A percentile compares a stretch with the other conserved stretches of the same genome.
phyloP scores from a whole-genome alignment of 441 rosid species.

The Erysimum cheiri region DNA sequence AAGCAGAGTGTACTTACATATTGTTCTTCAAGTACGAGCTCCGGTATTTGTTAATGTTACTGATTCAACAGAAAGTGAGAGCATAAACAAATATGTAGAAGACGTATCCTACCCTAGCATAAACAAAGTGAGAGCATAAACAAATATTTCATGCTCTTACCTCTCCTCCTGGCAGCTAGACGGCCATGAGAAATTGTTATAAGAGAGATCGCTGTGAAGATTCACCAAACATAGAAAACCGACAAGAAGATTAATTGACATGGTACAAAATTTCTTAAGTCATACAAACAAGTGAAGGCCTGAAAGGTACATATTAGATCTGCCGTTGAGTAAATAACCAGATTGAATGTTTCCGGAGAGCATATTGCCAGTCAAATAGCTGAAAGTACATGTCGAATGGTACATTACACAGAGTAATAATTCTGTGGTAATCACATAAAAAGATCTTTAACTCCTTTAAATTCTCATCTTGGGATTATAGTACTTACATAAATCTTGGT shows the following conservation, averaged over 20 bases:
- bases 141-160: slow-evolving; percentile 38
- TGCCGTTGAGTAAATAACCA: too few relatives aligned
- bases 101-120: not conserved
- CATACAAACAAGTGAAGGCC: not conserved
- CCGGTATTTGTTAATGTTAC: slow-evolving; percentile 66
- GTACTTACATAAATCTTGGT: slow-evolving; percentile 21
- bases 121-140: too few relatives aligned
- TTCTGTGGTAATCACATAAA: not conserved
- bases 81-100: not conserved
- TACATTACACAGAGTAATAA: not conserved
- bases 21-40: slow-evolving; percentile 49
- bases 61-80: slow-evolving; percentile 49
- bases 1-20: too few relatives aligned
- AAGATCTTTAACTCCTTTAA: not conserved
- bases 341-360: too few relatives aligned
- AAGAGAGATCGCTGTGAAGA: slow-evolving; percentile 73
- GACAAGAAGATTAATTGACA: slow-evolving; percentile 8
- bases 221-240: not conserved
- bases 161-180: slow-evolving; percentile 54
- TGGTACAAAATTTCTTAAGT: not conserved
- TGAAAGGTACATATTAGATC: slow-evolving; percentile 27
- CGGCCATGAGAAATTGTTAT: slow-evolving; percentile 62
- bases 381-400: slow-evolving; percentile 34
- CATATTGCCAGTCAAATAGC: slow-evolving; percentile 68
- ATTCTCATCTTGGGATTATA: not conserved